These are phyloP conservation scores for Colletotrichum navitas DNA, from an alignment of 2,329 filamentous ascomycete species.

Conservation along the genomic window DNA sequence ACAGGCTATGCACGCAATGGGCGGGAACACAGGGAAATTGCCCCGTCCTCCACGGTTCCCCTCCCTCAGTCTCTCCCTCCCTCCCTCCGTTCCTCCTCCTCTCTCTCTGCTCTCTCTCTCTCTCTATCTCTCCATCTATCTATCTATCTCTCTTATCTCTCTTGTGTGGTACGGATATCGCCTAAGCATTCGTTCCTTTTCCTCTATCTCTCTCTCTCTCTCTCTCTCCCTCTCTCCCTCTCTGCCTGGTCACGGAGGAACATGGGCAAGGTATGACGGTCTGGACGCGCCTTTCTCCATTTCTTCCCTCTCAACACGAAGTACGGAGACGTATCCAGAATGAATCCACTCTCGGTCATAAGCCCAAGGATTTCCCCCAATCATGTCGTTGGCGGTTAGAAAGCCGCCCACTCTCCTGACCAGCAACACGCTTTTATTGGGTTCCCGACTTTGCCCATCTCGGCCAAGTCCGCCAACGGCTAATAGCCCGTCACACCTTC, in stretches of 20 bases:
- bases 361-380: slow-evolving; percentile 14
- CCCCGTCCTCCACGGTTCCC: neutral
- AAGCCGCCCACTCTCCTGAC: neutral
- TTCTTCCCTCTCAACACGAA: slow-evolving; percentile 15
- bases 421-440: neutral
- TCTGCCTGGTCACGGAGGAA: slow-evolving; percentile 1
- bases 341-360: slow-evolving; percentile 12
- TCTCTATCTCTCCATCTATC: neutral
- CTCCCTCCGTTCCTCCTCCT: neutral
- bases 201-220: neutral
- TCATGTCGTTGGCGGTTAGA: slow-evolving; percentile 11
- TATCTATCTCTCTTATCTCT: neutral
- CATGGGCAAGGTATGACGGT: slow-evolving; percentile 14
- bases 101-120: no score
- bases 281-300: slow-evolving; percentile 21
- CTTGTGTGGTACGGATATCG: neutral
- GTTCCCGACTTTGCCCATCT: slow-evolving; percentile 11
- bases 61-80: neutral
- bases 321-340: neutral
- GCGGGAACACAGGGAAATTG: slow-evolving; percentile 5
- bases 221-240: neutral
- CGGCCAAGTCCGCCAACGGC: slow-evolving; percentile 23
- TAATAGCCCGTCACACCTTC: slow-evolving; percentile 7
- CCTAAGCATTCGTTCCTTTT: no score
- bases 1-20: slow-evolving; percentile 5